phyloP scores from a whole-genome alignment of 2,329 filamentous ascomycete genomes.

The Apiospora sp. region DNA sequence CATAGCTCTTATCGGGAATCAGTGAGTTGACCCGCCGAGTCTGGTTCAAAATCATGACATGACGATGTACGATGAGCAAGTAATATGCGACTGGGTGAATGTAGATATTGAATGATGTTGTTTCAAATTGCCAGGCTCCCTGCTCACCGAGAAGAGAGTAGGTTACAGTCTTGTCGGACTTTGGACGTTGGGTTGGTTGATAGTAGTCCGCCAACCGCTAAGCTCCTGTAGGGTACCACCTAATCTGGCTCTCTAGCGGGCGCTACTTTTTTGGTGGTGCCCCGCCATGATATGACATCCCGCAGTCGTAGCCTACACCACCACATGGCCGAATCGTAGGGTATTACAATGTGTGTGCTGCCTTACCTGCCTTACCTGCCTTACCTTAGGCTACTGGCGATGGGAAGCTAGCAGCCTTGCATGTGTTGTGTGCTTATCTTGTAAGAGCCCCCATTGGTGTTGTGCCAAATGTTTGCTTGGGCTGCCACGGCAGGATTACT shows the following conservation, averaged over 20 bases:
- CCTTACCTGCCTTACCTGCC: background rate
- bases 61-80: background rate
- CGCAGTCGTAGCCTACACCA: background rate
- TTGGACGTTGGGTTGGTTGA: background rate
- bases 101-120: background rate
- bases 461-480: background rate
- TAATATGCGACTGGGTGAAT: background rate
- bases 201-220: background rate
- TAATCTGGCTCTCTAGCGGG: background rate
- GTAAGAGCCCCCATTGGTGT: background rate
- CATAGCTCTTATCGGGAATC: background rate
- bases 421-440: background rate
- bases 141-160: background rate
- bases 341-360: background rate
- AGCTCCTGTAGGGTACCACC: background rate
- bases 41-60: background rate
- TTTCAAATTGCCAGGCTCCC: background rate
- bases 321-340: background rate
- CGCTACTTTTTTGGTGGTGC: background rate
- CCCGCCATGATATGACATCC: slow-evolving; percentile 4
- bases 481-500: background rate
- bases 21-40: background rate
- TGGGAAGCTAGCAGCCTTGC: background rate
- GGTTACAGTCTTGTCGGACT: background rate
- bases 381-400: background rate